Evolutionary conservation across 148 eudicot species (phyloP).

Genomic region (Vaccinium darrowii): DNA sequence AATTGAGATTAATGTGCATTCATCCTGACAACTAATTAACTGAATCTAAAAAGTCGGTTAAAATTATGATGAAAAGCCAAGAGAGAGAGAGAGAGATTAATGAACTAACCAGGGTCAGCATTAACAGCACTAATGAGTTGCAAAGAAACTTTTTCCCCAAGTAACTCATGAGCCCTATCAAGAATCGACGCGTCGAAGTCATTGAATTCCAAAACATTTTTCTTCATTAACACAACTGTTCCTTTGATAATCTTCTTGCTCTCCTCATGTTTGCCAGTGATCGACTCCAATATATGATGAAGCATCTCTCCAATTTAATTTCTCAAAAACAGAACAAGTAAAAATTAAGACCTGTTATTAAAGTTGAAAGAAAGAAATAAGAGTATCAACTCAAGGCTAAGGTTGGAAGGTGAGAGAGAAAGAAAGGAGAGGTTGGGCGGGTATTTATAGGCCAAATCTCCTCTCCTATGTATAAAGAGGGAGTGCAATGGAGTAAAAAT

Average conservation of each 20-base stretch:
- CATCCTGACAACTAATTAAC: too few relatives aligned
- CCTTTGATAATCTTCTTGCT: slow-evolving; percentile 29
- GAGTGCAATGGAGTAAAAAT: too few relatives aligned
- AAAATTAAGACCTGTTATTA: too few relatives aligned
- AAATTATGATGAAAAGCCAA: background rate
- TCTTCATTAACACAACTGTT: slow-evolving; percentile 45
- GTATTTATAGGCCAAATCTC: background rate
- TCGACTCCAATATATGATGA: background rate
- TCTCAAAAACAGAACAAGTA: background rate
- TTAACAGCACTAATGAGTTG: slow-evolving; percentile 46
- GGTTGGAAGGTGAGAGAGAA: background rate
- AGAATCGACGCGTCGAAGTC: slow-evolving; percentile 25
- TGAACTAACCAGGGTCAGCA: slow-evolving; percentile 31
- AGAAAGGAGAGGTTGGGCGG: background rate
- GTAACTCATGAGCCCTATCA: slow-evolving; percentile 37
- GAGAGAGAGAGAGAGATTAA: background rate
- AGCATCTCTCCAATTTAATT: background rate
- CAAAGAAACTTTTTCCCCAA: slow-evolving; percentile 37
- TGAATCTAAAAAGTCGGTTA: too few relatives aligned
- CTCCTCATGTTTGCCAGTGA: background rate
- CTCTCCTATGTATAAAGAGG: too few relatives aligned
- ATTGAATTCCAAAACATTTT: slow-evolving; percentile 40
- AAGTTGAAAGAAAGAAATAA: background rate
- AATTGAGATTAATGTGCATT: too few relatives aligned
- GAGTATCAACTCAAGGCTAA: background rate